These are phyloP conservation scores for Daldinia eschscholtzii DNA, from an alignment of 2,329 filamentous ascomycete genomes.

Conservation along the genomic window DNA sequence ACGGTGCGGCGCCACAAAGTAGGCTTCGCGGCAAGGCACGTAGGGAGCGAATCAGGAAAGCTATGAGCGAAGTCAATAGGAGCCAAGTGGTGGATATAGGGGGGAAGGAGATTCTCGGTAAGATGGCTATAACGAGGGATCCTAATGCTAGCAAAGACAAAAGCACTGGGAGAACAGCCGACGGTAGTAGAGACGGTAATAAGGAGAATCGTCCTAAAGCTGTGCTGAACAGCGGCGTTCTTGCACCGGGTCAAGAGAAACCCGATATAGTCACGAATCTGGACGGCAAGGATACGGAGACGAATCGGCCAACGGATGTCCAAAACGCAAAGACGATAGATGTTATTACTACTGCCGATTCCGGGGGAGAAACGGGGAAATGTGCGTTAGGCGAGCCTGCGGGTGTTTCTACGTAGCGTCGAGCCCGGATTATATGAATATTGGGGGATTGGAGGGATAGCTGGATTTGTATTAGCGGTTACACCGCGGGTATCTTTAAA, in stretches of 20 bases:
- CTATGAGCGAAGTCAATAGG: constrained; percentile 65
- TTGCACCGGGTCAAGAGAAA: constrained; percentile 14
- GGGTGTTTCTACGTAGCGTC: constrained; percentile 18
- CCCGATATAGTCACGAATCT: constrained; percentile 9
- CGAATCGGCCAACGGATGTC: constrained; percentile 29
- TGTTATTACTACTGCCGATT: neutral
- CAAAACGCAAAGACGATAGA: constrained; percentile 22
- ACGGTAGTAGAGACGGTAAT: constrained; percentile 52
- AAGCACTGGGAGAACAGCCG: constrained; percentile 42
- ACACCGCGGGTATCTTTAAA: constrained; percentile 4
- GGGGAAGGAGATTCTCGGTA: constrained; percentile 44
- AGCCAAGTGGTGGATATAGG: constrained; percentile 53
- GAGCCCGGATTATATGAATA: neutral
- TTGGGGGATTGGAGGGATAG: neutral
- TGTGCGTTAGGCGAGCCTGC: constrained; percentile 2
- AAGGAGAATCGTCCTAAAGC: constrained; percentile 61
- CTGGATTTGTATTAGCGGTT: neutral
- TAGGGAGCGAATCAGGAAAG: constrained; percentile 68
- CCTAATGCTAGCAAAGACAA: constrained; percentile 47
- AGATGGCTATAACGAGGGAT: constrained; percentile 43
- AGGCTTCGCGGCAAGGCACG: constrained; percentile 68
- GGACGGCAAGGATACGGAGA: constrained; percentile 20
- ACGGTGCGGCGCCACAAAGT: constrained; percentile 73
- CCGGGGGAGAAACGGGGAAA: constrained; percentile 11
- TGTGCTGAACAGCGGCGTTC: neutral